Evolutionary conservation across 1,139 yeast species (phyloP).

Genomic region (Blastobotrys serpentis): DNA sequence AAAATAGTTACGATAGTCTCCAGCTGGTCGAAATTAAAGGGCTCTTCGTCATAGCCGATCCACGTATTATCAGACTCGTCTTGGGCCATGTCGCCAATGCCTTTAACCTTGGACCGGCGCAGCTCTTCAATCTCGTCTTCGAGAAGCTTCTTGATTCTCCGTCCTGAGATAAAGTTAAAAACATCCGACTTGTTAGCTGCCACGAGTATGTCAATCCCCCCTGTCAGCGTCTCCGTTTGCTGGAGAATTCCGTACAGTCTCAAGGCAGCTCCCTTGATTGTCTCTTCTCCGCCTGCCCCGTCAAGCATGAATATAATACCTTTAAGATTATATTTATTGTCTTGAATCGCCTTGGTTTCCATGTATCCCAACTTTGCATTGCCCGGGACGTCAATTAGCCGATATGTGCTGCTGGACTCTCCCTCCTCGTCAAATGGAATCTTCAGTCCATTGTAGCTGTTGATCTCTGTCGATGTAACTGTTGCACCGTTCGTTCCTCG

Average conservation of each 20-base stretch:
- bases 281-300: conserved; percentile 37
- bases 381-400: conserved; percentile 82
- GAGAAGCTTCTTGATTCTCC: conserved; percentile 55
- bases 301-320: conserved; percentile 72
- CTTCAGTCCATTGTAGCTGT: conserved; percentile 37
- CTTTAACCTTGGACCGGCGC: conserved; percentile 47
- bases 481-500: conserved; percentile 33
- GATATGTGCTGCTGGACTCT: conserved; percentile 31
- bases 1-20: conserved; percentile 73
- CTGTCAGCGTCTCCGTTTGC: conserved; percentile 34
- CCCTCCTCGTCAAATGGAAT: conserved; percentile 39
- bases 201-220: conserved; percentile 67
- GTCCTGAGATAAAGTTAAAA: conserved; percentile 74
- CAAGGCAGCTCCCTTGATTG: conserved; percentile 35
- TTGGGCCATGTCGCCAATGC: conserved; percentile 42
- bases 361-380: conserved; percentile 62
- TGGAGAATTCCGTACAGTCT: conserved; percentile 35
- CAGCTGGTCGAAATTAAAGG: conserved; percentile 59
- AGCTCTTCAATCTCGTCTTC: conserved; percentile 64
- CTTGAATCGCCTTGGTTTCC: conserved; percentile 22
- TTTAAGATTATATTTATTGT: conserved; percentile 43
- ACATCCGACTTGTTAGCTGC: conserved; percentile 55
- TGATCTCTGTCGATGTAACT: conserved; percentile 50
- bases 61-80: conserved; percentile 39
- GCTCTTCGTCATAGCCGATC: conserved; percentile 45